phyloP scores from a whole-genome alignment of 1,284 basidiomycete genomes.

The Ceratobasidium sp. region DNA sequence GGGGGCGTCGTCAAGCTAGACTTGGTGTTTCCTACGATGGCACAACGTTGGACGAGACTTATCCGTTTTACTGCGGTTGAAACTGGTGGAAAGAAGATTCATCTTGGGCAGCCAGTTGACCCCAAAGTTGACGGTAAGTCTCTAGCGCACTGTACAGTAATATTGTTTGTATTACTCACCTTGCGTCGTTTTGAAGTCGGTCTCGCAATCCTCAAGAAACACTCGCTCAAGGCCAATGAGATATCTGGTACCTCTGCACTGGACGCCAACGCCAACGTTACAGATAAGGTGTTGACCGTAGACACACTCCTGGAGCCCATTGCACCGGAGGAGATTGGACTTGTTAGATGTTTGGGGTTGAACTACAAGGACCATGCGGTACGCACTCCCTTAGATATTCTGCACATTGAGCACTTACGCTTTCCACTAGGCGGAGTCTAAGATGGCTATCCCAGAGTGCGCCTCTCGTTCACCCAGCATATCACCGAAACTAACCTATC shows the following conservation, averaged over 20 bases:
- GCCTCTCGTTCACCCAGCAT: slow-evolving; percentile 44
- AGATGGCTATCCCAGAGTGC: slow-evolving; percentile 70
- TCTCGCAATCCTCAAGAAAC: slow-evolving; percentile 65
- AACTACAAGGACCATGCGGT: slow-evolving; percentile 86
- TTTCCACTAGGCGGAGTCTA: slow-evolving; percentile 68
- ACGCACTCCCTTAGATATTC: slow-evolving; percentile 50
- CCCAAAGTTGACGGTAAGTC: slow-evolving; percentile 68
- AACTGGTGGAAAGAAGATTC: slow-evolving; percentile 66
- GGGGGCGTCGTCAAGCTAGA: too few relatives aligned
- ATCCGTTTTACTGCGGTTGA: slow-evolving; percentile 86
- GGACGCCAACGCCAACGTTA: slow-evolving; percentile 70
- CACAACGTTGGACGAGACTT: slow-evolving; percentile 70
- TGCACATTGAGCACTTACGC: slow-evolving; percentile 9
- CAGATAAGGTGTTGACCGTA: slow-evolving; percentile 71
- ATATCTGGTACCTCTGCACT: slow-evolving; percentile 70
- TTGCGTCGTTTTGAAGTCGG: slow-evolving; percentile 64
- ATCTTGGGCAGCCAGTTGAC: slow-evolving; percentile 82
- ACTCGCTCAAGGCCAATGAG: slow-evolving; percentile 71
- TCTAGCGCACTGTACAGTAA: slow-evolving; percentile 12
- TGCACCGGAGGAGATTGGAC: slow-evolving; percentile 55
- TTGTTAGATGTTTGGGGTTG: slow-evolving; percentile 80
- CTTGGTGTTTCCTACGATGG: slow-evolving; percentile 21
- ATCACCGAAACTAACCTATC: slow-evolving; percentile 29
- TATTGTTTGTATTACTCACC: not conserved
- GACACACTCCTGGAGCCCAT: slow-evolving; percentile 76